Conservation (phyloP, 2,329 filamentous ascomycete species). For the Emergomyces orientalis region DNA sequence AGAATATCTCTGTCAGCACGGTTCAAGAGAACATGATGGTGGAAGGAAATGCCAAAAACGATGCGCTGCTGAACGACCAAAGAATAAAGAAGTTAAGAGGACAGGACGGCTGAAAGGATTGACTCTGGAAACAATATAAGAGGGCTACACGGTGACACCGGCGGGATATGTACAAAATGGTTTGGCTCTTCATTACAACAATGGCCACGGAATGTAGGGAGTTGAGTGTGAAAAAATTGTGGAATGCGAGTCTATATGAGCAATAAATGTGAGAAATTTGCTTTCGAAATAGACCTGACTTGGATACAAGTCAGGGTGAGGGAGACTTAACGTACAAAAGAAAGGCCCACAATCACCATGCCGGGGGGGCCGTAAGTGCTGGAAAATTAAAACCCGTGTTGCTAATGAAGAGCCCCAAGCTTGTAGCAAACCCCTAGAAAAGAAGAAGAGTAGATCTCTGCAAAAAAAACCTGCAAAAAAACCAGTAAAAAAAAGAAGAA, state of each 20-base stretch:
- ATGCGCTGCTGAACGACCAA: slow-evolving; percentile 12
- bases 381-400: slow-evolving; percentile 29
- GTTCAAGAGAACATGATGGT: slow-evolving; percentile 7
- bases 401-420: slow-evolving; percentile 26
- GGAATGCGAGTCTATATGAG: slow-evolving; percentile 33
- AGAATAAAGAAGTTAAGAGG: slow-evolving; percentile 15
- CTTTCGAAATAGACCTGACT: slow-evolving; percentile 37
- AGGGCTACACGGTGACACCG: slow-evolving; percentile 16
- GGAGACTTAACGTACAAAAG: slow-evolving; percentile 44
- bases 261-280: slow-evolving; percentile 38
- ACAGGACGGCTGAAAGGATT: slow-evolving; percentile 15
- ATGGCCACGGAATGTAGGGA: slow-evolving; percentile 14
- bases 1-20: slow-evolving; percentile 21
- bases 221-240: slow-evolving; percentile 12
- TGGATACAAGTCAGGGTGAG: slow-evolving; percentile 35
- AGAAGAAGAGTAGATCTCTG: slow-evolving; percentile 30
- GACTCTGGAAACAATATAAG: slow-evolving; percentile 13
- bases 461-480: no score
- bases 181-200: slow-evolving; percentile 19
- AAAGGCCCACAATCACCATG: slow-evolving; percentile 27
- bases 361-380: slow-evolving; percentile 26
- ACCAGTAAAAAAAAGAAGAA: no score
- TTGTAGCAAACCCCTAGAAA: slow-evolving; percentile 23
- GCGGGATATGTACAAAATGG: slow-evolving; percentile 11
- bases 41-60: background rate